Percentiles rank a stretch among this genome's conserved stretches.
These are phyloP conservation scores for Metarhizium brunneum DNA, from an alignment of 2,329 filamentous ascomycete species.

Conservation along the genomic window DNA sequence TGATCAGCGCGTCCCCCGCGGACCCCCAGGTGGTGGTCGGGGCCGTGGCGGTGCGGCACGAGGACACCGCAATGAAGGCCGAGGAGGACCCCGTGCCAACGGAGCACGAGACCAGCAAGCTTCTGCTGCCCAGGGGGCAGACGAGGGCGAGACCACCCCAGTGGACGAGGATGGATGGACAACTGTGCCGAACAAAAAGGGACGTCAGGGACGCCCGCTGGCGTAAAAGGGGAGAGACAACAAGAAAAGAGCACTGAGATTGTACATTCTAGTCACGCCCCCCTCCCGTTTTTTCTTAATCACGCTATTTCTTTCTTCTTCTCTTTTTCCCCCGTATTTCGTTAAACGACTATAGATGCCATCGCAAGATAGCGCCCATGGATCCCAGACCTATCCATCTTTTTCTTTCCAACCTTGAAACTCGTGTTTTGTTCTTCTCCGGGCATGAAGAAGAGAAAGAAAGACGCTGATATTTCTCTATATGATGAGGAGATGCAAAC, in stretches of 20 bases:
- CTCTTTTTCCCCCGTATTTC: not conserved
- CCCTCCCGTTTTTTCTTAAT: not conserved
- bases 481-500: not conserved
- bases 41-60: slow-evolving; percentile 24
- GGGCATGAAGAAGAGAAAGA: not conserved
- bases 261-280: slow-evolving; percentile 21
- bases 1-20: slow-evolving; percentile 35
- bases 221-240: slow-evolving; percentile 11
- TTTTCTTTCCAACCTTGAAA: not conserved
- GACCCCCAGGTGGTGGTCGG: slow-evolving; percentile 32
- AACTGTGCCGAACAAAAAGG: slow-evolving; percentile 36
- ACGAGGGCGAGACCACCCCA: slow-evolving; percentile 19
- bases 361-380: slow-evolving; percentile 19
- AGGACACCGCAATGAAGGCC: slow-evolving; percentile 34
- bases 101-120: slow-evolving; percentile 31
- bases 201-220: slow-evolving; percentile 23
- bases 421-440: not conserved
- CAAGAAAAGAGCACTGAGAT: slow-evolving; percentile 17
- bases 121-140: slow-evolving; percentile 21
- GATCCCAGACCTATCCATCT: slow-evolving; percentile 10
- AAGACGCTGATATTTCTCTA: not conserved
- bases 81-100: slow-evolving; percentile 36
- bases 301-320: not conserved
- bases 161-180: slow-evolving; percentile 56
- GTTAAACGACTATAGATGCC: slow-evolving; percentile 23